These are phyloP conservation scores for Neurospora hispaniola DNA, from an alignment of 495 filamentous ascomycete genomes.

Conservation along the genomic window DNA sequence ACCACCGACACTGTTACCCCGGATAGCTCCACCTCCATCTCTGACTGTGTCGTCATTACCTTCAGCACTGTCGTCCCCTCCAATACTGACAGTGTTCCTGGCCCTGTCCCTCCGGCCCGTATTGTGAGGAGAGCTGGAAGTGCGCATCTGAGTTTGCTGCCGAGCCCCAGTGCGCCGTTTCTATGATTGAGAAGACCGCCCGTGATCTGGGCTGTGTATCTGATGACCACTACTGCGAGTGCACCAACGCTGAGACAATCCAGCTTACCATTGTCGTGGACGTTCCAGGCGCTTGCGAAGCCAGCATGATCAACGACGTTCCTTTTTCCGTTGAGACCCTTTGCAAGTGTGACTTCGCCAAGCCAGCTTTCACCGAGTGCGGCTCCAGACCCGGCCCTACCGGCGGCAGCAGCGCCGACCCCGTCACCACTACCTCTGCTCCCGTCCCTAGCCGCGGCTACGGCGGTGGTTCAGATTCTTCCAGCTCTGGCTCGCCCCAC, in stretches of 20 bases:
- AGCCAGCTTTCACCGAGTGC: background rate
- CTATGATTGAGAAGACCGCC: constrained; percentile 1
- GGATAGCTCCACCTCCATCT: background rate
- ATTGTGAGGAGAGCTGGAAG: background rate
- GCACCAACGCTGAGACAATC: background rate
- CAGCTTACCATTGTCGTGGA: background rate
- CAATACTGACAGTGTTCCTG: background rate
- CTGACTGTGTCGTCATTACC: background rate
- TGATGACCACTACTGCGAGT: constrained; percentile 1
- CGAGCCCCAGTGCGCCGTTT: constrained; percentile 1
- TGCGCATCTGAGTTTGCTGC: background rate
- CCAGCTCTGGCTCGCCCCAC: background rate
- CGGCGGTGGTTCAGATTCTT: background rate
- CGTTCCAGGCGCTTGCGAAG: background rate
- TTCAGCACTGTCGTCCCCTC: background rate
- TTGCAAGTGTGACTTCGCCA: constrained; percentile 1
- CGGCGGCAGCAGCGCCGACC: background rate
- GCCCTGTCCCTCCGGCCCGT: background rate
- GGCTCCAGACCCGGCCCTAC: background rate
- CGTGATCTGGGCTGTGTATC: background rate
- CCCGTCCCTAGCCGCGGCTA: background rate
- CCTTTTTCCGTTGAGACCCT: background rate
- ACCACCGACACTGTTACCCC: background rate
- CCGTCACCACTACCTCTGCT: background rate
- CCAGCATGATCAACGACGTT: background rate